These are phyloP conservation scores for Allomyces arbusculus DNA, from an alignment of 192 early-diverging fungal genomes.

Conservation along the genomic window DNA sequence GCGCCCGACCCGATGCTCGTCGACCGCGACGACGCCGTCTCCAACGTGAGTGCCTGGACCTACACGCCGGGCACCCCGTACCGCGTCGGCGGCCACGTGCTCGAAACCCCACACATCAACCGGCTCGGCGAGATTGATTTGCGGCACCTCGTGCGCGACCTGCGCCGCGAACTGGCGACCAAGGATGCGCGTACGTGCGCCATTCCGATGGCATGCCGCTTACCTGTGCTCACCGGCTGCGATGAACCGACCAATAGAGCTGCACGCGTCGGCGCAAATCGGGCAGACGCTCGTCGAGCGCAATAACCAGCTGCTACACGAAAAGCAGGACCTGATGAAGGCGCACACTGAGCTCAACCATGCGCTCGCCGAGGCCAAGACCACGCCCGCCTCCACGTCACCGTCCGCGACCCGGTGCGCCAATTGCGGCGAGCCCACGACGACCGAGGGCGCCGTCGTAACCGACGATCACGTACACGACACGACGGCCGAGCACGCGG, in stretches of 20 bases:
- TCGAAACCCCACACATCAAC: neutral
- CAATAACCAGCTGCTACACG: neutral
- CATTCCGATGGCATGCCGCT: neutral
- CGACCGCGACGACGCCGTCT: neutral
- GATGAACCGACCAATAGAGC: neutral
- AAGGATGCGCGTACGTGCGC: neutral
- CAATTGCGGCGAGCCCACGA: neutral
- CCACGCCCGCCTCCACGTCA: neutral
- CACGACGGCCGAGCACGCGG: neutral
- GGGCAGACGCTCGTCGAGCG: too few species aligned
- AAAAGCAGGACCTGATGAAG: neutral
- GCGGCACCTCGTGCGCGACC: neutral
- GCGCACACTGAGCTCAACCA: neutral
- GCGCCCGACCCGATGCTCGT: neutral
- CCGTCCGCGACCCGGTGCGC: neutral
- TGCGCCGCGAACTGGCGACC: neutral
- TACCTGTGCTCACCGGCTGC: neutral
- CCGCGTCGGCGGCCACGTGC: neutral
- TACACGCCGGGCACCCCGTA: neutral
- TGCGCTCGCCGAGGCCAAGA: neutral
- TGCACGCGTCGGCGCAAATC: too few species aligned
- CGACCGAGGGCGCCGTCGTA: neutral
- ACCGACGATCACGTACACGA: neutral
- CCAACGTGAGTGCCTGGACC: neutral
- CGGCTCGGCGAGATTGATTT: neutral